Evolutionary conservation across 805 yeast species (phyloP).

Genomic region (Yarrowia sp.): DNA sequence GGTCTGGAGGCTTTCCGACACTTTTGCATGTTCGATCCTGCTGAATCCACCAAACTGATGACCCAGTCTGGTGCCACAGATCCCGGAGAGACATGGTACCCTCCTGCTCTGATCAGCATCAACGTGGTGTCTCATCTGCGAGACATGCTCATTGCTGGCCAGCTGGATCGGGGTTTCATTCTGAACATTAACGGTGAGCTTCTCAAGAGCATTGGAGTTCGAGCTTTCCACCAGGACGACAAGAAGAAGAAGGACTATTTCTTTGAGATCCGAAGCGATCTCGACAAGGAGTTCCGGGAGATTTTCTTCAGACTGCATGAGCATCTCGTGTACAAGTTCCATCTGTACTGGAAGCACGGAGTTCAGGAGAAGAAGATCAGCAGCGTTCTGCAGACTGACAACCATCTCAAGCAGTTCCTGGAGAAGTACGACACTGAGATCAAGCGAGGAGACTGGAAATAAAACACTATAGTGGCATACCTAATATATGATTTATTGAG

Average conservation of each 20-base stretch:
- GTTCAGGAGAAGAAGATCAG: conserved; percentile 41
- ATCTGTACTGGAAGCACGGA: conserved; percentile 43
- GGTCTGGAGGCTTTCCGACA: conserved; percentile 34
- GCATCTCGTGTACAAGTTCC: conserved; percentile 43
- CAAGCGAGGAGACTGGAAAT: conserved; percentile 6
- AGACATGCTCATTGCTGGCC: conserved; percentile 29
- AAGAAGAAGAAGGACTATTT: conserved; percentile 13
- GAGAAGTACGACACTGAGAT: conserved; percentile 1
- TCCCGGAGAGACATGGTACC: conserved; percentile 44
- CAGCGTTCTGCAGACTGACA: conserved; percentile 40
- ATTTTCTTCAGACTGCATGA: conserved; percentile 41
- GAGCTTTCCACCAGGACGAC: conserved; percentile 3
- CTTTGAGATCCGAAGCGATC: conserved; percentile 2
- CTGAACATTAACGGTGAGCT: conserved; percentile 21
- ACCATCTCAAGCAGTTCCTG: conserved; percentile 21
- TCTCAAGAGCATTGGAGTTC: background rate
- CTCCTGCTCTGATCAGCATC: conserved; percentile 47
- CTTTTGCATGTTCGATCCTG: conserved; percentile 35
- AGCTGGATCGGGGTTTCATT: conserved; percentile 25
- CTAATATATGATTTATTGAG: too few relatives aligned
- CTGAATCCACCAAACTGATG: conserved; percentile 16
- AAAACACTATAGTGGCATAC: background rate
- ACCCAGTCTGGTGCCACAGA: conserved; percentile 19
- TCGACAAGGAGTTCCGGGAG: conserved; percentile 1
- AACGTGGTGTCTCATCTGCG: conserved; percentile 40